Percentiles rank a stretch among this genome's conserved stretches.
These are phyloP conservation scores for Starmerella khaoyaiensis DNA, from an alignment of 805 yeast species.

Conservation along the genomic window DNA sequence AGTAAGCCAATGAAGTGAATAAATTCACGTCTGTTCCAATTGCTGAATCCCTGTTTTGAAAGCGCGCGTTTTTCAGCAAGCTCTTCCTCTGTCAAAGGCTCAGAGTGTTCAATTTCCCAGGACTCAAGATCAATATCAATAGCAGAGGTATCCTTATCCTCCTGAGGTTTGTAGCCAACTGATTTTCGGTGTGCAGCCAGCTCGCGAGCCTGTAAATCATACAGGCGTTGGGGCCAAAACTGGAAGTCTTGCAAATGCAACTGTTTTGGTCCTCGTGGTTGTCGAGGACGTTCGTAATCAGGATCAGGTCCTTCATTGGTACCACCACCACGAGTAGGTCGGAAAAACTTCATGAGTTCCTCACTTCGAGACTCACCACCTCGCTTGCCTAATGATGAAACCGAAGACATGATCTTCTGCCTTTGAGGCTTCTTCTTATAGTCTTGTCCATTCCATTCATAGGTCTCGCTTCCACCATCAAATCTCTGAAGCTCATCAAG, in stretches of 20 bases:
- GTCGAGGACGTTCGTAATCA: slow-evolving; percentile 29
- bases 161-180: slow-evolving; percentile 53
- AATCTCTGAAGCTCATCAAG: slow-evolving; percentile 88
- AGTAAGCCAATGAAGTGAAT: slow-evolving; percentile 60
- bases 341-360: slow-evolving; percentile 17
- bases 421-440: slow-evolving; percentile 41
- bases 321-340: slow-evolving; percentile 13
- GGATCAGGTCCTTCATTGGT: slow-evolving; percentile 2
- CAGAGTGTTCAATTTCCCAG: slow-evolving; percentile 59
- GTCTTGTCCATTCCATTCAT: slow-evolving; percentile 92
- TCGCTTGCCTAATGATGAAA: slow-evolving; percentile 18
- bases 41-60: slow-evolving; percentile 53
- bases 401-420: slow-evolving; percentile 26
- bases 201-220: slow-evolving; percentile 69
- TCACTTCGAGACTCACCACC: slow-evolving; percentile 19
- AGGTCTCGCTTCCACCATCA: slow-evolving; percentile 67
- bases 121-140: slow-evolving; percentile 42
- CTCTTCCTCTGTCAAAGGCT: slow-evolving; percentile 65
- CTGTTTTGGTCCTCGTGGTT: slow-evolving; percentile 78
- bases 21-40: slow-evolving; percentile 84
- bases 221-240: slow-evolving; percentile 65
- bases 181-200: slow-evolving; percentile 61
- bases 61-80: slow-evolving; percentile 54
- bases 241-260: slow-evolving; percentile 79
- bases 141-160: slow-evolving; percentile 37